These are phyloP conservation scores for Ophiostoma piceae DNA, from an alignment of 2,329 filamentous ascomycete species.

Conservation along the genomic window DNA sequence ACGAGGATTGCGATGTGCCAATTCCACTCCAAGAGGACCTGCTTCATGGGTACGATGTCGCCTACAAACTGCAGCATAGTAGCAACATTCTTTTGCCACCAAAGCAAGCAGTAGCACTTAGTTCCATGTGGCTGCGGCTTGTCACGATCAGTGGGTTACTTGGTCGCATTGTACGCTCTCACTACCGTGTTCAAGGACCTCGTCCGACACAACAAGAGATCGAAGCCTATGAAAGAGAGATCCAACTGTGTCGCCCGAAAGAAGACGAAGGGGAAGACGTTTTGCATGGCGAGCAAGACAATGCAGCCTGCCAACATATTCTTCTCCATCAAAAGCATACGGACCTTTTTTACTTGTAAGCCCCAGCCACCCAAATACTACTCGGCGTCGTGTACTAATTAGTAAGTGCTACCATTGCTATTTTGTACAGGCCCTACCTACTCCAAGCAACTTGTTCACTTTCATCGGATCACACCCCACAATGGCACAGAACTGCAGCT, in stretches of 20 bases:
- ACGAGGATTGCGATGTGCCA: slow-evolving; percentile 22
- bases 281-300: not conserved
- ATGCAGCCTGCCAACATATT: not conserved
- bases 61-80: not conserved
- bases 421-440: not conserved
- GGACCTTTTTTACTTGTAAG: slow-evolving; percentile 4
- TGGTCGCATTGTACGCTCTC: slow-evolving; percentile 14
- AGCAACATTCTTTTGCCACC: not conserved
- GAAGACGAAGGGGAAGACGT: not conserved
- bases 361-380: not conserved
- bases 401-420: not conserved
- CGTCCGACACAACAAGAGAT: not conserved
- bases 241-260: not conserved
- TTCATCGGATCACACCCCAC: not conserved
- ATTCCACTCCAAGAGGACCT: slow-evolving; percentile 27
- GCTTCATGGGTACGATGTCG: not conserved
- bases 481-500: slow-evolving; percentile 12
- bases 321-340: not conserved
- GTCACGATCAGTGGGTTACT: slow-evolving; percentile 14
- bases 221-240: slow-evolving; percentile 6
- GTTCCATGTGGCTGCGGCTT: slow-evolving; percentile 10
- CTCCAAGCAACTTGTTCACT: not conserved
- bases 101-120: not conserved
- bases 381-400: not conserved
- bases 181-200: slow-evolving; percentile 17